Evolutionary conservation across 345 rosid genomes (phyloP), one percentile per base, ranked within the genome.

Genomic region (Eutrema japonicum): DNA sequence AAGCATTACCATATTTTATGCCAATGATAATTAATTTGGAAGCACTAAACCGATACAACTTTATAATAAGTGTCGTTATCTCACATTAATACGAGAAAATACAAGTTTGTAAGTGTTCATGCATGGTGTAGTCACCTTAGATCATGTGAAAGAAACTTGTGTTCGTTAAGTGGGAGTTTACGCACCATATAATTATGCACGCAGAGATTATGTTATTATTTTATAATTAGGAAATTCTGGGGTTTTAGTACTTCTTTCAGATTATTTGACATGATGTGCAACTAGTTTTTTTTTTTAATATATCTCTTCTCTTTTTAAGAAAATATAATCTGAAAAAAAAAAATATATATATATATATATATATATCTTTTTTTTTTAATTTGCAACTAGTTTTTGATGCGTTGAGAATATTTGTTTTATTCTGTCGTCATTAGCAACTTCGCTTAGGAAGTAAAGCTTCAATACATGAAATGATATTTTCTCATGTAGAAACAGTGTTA

Each of bases 91-190:
- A 32, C 47, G 7, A n/a, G 43, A 14, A 51, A 50, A 51, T 30
- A 8, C 37, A 51, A 72, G 26, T 33, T 14, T 51, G 16, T 35
- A 33, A 63, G 69, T 71, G 51, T 51, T 71, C 35, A 41, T 30
- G 36, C 36, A 51, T 22, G 60, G 51, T 63, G 42, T 63, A 51
- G 54, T 42, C 63, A 63, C 29, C 46, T 33, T 52, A n/a, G 13
- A 53, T 64, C 38, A 11, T 46, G 22, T 53, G 64, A 61, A 62
- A 63, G 55, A 42, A 43, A 53, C 76, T 22, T 53, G 41, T 45
- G 63, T 6, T 22, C 70, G 53, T 33, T 29, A 52, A 62, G 63
- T 72, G 70, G 46, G 54, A 64, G 22, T 64, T 64, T 54, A 65
- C 71, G 57, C 64, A 46, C n/a, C 32, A 53, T 47, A 50, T 36